A percentile compares a stretch with the other conserved stretches of the same genome.
Evolutionary conservation across 169 alveolate species (phyloP).

Genomic region (Plasmodium yoelii): DNA sequence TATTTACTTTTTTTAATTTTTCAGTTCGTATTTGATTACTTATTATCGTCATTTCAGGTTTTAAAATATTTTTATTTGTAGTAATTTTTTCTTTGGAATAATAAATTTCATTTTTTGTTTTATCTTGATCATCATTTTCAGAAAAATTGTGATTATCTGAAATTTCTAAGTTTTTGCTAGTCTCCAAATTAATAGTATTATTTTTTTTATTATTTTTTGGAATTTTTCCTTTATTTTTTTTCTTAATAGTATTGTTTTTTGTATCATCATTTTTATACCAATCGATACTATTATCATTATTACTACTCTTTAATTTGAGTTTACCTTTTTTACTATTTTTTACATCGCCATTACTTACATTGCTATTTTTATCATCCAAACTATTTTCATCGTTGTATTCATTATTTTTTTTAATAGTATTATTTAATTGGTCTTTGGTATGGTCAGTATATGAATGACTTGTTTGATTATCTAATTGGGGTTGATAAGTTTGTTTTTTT

Average conservation of each 20-base stretch:
- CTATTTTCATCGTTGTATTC: background rate
- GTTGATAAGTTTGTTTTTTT: background rate
- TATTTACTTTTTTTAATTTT: too few relatives aligned
- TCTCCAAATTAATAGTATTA: too few relatives aligned
- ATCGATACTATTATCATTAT: background rate
- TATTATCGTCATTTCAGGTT: too few relatives aligned
- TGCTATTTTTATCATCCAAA: background rate
- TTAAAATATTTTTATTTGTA: too few relatives aligned
- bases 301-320: background rate
- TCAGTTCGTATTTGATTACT: too few relatives aligned
- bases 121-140: too few relatives aligned
- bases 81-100: too few relatives aligned
- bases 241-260: background rate
- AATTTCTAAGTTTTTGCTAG: too few relatives aligned
- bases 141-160: too few relatives aligned
- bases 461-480: background rate
- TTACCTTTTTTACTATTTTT: background rate
- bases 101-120: too few relatives aligned
- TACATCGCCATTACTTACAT: background rate
- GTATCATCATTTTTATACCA: background rate
- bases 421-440: background rate
- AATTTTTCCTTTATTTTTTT: background rate
- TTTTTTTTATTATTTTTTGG: background rate
- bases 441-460: background rate
- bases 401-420: background rate